Conservation (phyloP, 2,329 filamentous ascomycete genomes). For the Proliferodiscus dingleyae region DNA sequence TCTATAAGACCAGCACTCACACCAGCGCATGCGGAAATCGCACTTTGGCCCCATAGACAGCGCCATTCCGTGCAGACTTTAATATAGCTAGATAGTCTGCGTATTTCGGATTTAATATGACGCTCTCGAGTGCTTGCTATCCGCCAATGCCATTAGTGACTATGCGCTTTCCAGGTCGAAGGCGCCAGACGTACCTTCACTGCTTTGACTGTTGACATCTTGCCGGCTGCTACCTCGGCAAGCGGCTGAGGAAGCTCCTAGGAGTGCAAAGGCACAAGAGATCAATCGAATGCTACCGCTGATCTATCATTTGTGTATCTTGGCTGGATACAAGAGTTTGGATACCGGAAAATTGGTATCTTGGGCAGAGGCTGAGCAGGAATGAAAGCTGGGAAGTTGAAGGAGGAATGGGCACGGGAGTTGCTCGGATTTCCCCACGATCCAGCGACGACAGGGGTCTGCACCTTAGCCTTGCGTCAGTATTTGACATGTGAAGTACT, state of each 20-base stretch:
- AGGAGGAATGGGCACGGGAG: slow-evolving; percentile 16
- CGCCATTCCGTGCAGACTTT: slow-evolving; percentile 93
- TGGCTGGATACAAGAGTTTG: background rate
- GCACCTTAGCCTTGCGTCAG: background rate
- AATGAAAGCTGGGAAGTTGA: background rate
- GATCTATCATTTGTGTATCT: slow-evolving; percentile 17
- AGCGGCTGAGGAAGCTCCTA: slow-evolving; percentile 7
- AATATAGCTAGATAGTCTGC: slow-evolving; percentile 79
- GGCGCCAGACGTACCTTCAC: slow-evolving; percentile 21
- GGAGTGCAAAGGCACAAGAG: slow-evolving; percentile 13
- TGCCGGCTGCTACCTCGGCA: slow-evolving; percentile 21
- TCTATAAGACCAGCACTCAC: slow-evolving; percentile 42
- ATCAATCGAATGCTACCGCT: slow-evolving; percentile 14
- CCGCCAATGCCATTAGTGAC: slow-evolving; percentile 9
- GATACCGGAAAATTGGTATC: background rate
- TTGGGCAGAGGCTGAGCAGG: background rate
- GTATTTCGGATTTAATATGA: slow-evolving; percentile 78
- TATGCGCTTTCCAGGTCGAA: background rate
- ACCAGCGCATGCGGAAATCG: slow-evolving; percentile 97
- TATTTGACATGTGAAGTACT: slow-evolving; percentile 2
- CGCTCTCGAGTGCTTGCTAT: slow-evolving; percentile 56
- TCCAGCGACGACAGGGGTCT: slow-evolving; percentile 15
- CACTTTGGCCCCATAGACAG: slow-evolving; percentile 95
- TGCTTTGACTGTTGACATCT: slow-evolving; percentile 24
- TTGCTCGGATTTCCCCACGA: slow-evolving; percentile 10